Percentiles rank a stretch among this genome's conserved stretches.
phyloP scores from a whole-genome alignment of 2,329 filamentous ascomycete genomes.

The Talaromyces pinophilus region DNA sequence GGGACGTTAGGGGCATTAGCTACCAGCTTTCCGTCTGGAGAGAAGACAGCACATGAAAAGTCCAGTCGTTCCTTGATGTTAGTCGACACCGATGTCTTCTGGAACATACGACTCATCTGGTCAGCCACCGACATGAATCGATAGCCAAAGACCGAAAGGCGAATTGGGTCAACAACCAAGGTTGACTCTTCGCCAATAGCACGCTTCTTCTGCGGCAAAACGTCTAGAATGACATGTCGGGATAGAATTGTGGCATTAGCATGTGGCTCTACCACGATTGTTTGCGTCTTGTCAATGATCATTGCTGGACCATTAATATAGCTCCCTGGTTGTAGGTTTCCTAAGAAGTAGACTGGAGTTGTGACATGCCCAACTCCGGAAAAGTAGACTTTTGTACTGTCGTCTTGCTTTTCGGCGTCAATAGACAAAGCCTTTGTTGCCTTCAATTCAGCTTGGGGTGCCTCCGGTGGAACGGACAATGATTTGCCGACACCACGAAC shows the following conservation, averaged over 20 bases:
- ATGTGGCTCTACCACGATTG: slow-evolving; percentile 82
- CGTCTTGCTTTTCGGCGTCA: slow-evolving; percentile 24
- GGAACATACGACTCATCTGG: slow-evolving; percentile 59
- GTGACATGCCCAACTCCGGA: slow-evolving; percentile 30
- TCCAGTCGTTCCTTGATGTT: slow-evolving; percentile 87
- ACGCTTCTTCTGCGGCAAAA: slow-evolving; percentile 59
- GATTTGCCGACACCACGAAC: slow-evolving; percentile 36
- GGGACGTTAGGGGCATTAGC: slow-evolving; percentile 71
- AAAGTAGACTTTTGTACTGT: slow-evolving; percentile 31
- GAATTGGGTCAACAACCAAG: slow-evolving; percentile 51
- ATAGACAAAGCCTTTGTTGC: slow-evolving; percentile 22
- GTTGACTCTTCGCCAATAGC: slow-evolving; percentile 25
- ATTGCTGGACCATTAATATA: slow-evolving; percentile 37
- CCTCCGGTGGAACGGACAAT: slow-evolving; percentile 16
- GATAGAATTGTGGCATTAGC: slow-evolving; percentile 77
- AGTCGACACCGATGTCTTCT: slow-evolving; percentile 57
- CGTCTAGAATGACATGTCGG: slow-evolving; percentile 85
- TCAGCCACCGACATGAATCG: slow-evolving; percentile 62
- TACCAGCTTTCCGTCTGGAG: slow-evolving; percentile 72
- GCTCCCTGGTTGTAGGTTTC: slow-evolving; percentile 25
- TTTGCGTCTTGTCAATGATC: slow-evolving; percentile 73
- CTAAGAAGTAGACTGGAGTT: slow-evolving; percentile 33
- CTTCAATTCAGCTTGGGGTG: slow-evolving; percentile 16
- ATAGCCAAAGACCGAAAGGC: slow-evolving; percentile 58
- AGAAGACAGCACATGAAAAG: slow-evolving; percentile 80